Conservation (phyloP, 805 yeast species). For the Ogataea ramenticola region DNA sequence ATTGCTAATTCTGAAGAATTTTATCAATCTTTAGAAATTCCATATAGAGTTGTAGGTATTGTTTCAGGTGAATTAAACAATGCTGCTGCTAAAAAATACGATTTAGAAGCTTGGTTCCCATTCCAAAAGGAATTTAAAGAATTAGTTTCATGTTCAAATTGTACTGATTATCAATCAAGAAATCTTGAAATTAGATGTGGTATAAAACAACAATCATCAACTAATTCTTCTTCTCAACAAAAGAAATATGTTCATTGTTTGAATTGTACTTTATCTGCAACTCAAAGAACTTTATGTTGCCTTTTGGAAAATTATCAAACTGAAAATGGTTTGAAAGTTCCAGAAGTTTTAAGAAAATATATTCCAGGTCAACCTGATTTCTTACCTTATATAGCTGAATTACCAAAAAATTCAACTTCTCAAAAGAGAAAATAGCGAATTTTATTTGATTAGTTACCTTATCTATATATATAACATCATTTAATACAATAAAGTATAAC, state of each 20-base stretch:
- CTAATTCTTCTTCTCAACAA: constrained; percentile 51
- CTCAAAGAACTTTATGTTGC: constrained; percentile 98
- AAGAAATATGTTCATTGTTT: constrained; percentile 98
- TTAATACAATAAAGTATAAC: background rate
- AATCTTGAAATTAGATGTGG: constrained; percentile 98
- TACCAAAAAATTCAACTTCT: constrained; percentile 91
- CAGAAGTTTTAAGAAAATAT: constrained; percentile 92
- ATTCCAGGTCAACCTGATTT: constrained; percentile 99
- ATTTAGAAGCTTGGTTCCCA: constrained; percentile 99
- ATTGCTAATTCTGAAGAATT: constrained; percentile 86
- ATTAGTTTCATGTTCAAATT: constrained; percentile 96
- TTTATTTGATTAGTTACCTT: background rate
- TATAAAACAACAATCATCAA: constrained; percentile 86
- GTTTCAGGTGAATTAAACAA: constrained; percentile 98
- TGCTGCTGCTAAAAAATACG: constrained; percentile 98
- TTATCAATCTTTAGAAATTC: constrained; percentile 84
- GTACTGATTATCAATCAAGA: constrained; percentile 99
- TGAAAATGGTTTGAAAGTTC: constrained; percentile 87
- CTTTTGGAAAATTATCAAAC: constrained; percentile 96
- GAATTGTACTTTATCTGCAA: constrained; percentile 95
- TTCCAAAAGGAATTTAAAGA: constrained; percentile 98
- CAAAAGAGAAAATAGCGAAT: constrained; percentile 39
- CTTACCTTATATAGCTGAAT: constrained; percentile 80
- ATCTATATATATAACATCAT: too few relatives aligned
- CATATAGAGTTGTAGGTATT: constrained; percentile 95